Percentiles rank a stretch among this genome's conserved stretches.
These are phyloP conservation scores for Chlamydomonas eustigma DNA, from an alignment of 139 green algal species.

Conservation along the genomic window DNA sequence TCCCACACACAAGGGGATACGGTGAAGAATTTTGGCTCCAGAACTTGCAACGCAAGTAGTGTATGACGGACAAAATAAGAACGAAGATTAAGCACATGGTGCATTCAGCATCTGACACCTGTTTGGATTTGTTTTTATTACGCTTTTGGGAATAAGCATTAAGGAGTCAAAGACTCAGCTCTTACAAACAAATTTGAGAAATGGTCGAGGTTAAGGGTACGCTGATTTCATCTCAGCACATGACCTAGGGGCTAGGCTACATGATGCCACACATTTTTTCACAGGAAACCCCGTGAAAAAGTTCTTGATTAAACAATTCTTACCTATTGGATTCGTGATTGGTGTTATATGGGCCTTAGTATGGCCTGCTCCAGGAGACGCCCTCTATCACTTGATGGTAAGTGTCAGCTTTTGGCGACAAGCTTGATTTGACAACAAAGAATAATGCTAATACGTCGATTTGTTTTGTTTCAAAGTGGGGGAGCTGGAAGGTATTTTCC, in stretches of 20 bases:
- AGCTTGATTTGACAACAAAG: background rate
- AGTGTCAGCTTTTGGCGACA: background rate
- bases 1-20: too few relatives aligned
- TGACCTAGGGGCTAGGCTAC: background rate
- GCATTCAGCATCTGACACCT: too few relatives aligned
- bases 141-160: too few relatives aligned
- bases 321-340: slow-evolving; percentile 40
- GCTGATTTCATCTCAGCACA: background rate
- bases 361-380: background rate
- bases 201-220: background rate
- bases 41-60: too few relatives aligned
- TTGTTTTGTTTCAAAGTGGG: too few relatives aligned
- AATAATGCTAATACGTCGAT: background rate
- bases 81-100: too few relatives aligned
- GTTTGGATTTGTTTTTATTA: too few relatives aligned
- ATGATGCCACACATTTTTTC: background rate
- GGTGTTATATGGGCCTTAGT: background rate
- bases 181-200: too few relatives aligned
- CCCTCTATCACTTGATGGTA: background rate
- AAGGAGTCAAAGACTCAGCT: too few relatives aligned
- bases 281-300: slow-evolving; percentile 23
- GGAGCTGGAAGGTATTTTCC: slow-evolving; percentile 9
- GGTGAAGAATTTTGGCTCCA: too few relatives aligned
- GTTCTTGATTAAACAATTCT: slow-evolving; percentile 50
- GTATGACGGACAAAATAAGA: too few relatives aligned